phyloP scores from a whole-genome alignment of 345 rosid genomes.

The Melaleuca quinquenervia region DNA sequence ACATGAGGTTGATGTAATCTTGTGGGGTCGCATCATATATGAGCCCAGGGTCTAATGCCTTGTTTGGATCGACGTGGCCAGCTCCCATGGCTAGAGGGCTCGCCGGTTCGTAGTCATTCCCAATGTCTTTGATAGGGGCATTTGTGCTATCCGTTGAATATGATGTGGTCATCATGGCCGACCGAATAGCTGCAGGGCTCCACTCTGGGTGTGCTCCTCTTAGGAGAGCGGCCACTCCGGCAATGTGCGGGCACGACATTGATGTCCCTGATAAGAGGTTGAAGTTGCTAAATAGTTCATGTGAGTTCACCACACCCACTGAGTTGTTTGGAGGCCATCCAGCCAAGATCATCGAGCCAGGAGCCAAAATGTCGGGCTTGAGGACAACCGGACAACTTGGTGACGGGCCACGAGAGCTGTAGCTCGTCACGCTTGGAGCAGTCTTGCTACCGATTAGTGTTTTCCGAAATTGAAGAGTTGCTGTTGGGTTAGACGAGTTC shows the following conservation, averaged over 20 bases:
- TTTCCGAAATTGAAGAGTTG: constrained; percentile 19
- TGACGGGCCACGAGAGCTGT: constrained; percentile 58
- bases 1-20: constrained; percentile 35
- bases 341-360: constrained; percentile 34
- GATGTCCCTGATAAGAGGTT: constrained; percentile 47
- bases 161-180: constrained; percentile 52
- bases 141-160: constrained; percentile 17
- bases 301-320: background rate
- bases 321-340: constrained; percentile 32
- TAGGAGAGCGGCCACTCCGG: constrained; percentile 44
- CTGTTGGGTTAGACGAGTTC: constrained; percentile 14
- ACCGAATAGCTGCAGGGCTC: constrained; percentile 52
- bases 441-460: constrained; percentile 16
- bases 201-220: constrained; percentile 40
- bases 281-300: constrained; percentile 12
- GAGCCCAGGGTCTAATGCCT: constrained; percentile 50
- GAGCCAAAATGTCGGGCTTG: constrained; percentile 51
- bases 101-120: constrained; percentile 7
- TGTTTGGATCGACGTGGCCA: constrained; percentile 43
- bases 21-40: constrained; percentile 25
- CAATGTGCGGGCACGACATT: constrained; percentile 45
- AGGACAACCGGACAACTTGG: constrained; percentile 30
- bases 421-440: constrained; percentile 34
- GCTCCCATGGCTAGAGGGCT: constrained; percentile 43
- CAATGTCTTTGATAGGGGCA: constrained; percentile 14